These are phyloP conservation scores for Fusarium verticillioides DNA, from an alignment of 2,329 filamentous ascomycete species.

Conservation along the genomic window DNA sequence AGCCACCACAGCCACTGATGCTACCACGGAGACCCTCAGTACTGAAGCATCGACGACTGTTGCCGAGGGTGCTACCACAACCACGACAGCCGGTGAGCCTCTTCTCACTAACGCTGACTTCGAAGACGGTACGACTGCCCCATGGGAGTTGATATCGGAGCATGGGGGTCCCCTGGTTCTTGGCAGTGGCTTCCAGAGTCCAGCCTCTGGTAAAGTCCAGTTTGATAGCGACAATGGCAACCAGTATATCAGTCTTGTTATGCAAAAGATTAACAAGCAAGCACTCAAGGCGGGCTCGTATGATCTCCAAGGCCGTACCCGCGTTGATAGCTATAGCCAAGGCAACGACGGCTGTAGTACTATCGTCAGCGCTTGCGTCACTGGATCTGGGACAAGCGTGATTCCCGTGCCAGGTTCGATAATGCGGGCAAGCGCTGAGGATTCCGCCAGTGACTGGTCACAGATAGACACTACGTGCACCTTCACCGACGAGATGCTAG, in stretches of 20 bases:
- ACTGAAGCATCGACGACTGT: neutral
- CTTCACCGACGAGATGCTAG: neutral
- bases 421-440: neutral
- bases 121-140: neutral
- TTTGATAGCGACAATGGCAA: fast-evolving
- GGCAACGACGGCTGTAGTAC: neutral
- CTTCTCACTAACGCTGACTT: neutral
- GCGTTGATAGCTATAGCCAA: neutral
- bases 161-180: fast-evolving
- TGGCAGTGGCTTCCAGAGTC: neutral
- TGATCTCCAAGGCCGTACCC: neutral
- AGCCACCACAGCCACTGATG: neutral
- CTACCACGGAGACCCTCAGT: neutral
- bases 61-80: neutral
- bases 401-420: fast-evolving
- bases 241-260: neutral
- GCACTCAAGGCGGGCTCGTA: neutral
- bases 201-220: neutral
- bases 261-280: neutral
- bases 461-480: neutral
- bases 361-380: neutral
- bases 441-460: neutral
- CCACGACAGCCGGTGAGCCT: fast-evolving
- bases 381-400: fast-evolving
- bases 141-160: neutral